A percentile compares a stretch with the other conserved stretches of the same genome.
Evolutionary conservation across 768 basidiomycete species (phyloP).

Genomic region (Vararia minispora): DNA sequence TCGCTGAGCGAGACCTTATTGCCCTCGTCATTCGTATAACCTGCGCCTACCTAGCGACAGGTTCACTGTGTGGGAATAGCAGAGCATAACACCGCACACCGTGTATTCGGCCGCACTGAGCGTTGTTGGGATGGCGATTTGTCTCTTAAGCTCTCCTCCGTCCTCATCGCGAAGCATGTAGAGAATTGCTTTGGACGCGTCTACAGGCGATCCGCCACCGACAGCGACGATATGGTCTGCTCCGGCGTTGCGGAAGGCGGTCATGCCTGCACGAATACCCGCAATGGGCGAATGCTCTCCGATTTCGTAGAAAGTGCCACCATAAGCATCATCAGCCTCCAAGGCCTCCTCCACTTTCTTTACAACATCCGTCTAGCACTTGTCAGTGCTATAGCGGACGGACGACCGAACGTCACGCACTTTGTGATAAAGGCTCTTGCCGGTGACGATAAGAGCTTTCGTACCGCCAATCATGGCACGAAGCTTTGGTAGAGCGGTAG

Average conservation of each 20-base stretch:
- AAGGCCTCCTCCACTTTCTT: constrained; percentile 44
- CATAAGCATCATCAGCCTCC: constrained; percentile 45
- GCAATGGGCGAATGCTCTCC: constrained; percentile 63
- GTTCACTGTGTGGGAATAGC: not conserved
- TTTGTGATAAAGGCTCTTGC: constrained; percentile 57
- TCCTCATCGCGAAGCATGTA: constrained; percentile 48
- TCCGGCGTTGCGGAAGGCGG: constrained; percentile 39
- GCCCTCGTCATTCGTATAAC: constrained; percentile 61
- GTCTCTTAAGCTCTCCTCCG: constrained; percentile 40
- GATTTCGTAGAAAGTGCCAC: constrained; percentile 60
- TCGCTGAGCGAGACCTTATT: constrained; percentile 48
- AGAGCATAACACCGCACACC: constrained; percentile 23
- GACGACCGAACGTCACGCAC: too few species aligned
- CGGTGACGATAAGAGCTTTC: constrained; percentile 64
- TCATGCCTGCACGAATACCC: constrained; percentile 47
- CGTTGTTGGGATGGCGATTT: constrained; percentile 78
- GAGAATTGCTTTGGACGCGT: constrained; percentile 64
- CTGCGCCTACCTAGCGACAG: constrained; percentile 42
- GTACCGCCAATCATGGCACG: constrained; percentile 40
- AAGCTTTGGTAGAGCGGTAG: constrained; percentile 53
- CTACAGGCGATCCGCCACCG: constrained; percentile 75
- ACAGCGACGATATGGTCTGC: constrained; percentile 65
- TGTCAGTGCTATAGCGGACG: too few species aligned
- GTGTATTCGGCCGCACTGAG: constrained; percentile 71
- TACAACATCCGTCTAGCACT: constrained; percentile 53